Evolutionary conservation across 1,284 basidiomycete genomes (phyloP).

Genomic region (Boletus semigastroideus): DNA sequence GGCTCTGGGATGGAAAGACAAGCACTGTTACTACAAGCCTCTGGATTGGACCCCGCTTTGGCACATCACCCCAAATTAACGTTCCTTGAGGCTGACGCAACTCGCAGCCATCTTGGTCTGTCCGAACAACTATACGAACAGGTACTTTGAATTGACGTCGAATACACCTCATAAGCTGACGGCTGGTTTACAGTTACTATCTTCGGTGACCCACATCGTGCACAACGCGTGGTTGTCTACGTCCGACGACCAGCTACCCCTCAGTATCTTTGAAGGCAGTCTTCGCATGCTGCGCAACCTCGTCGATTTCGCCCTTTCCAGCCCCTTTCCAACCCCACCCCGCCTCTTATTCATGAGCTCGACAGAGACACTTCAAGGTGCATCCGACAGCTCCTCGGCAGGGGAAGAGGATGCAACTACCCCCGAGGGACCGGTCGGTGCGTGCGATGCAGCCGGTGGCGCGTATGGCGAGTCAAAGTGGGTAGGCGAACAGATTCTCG

Average conservation of each 20-base stretch:
- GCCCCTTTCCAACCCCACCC: slow-evolving; percentile 22
- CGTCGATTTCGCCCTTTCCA: slow-evolving; percentile 41
- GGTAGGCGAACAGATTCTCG: slow-evolving; percentile 42
- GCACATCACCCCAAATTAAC: slow-evolving; percentile 14
- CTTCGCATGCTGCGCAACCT: slow-evolving; percentile 40
- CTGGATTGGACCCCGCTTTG: slow-evolving; percentile 21
- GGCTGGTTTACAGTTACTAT: slow-evolving; percentile 12
- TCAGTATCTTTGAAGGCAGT: slow-evolving; percentile 21
- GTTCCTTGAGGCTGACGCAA: slow-evolving; percentile 17
- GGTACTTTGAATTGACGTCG: neutral
- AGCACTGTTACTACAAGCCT: slow-evolving; percentile 27
- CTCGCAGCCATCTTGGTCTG: slow-evolving; percentile 10
- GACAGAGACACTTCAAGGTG: slow-evolving; percentile 15
- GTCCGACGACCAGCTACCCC: slow-evolving; percentile 36
- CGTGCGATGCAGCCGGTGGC: slow-evolving; percentile 31
- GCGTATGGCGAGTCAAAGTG: slow-evolving; percentile 47
- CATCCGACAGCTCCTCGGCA: neutral
- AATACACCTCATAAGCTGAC: slow-evolving; percentile 4
- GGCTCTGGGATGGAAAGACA: slow-evolving; percentile 14
- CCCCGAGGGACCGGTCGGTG: slow-evolving; percentile 13
- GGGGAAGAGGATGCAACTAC: neutral
- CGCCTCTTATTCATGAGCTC: slow-evolving; percentile 39
- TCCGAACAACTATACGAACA: slow-evolving; percentile 8
- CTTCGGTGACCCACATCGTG: slow-evolving; percentile 26
- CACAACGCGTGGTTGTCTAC: slow-evolving; percentile 33